These are phyloP conservation scores for Lobosporangium transversale DNA, from an alignment of 192 early-diverging fungal genomes.

Conservation along the genomic window DNA sequence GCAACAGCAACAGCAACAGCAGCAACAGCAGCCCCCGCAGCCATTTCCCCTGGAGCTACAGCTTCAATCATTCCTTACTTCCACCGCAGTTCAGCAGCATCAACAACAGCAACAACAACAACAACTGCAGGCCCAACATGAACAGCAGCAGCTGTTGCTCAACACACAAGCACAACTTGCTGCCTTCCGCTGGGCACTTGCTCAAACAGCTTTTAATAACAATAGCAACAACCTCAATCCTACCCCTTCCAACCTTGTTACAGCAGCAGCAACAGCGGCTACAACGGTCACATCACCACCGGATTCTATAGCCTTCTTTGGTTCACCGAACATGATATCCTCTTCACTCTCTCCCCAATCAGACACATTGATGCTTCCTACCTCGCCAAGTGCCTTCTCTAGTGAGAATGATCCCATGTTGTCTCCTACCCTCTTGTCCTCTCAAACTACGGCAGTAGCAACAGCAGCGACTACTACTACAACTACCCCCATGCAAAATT, in stretches of 20 bases:
- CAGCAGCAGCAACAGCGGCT: background rate
- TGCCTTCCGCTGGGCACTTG: slow-evolving; percentile 35
- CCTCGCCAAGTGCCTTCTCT: slow-evolving; percentile 38
- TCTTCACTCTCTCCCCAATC: slow-evolving; percentile 39
- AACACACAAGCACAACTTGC: slow-evolving; percentile 44
- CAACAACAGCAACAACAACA: slow-evolving; percentile 37
- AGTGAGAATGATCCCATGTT: slow-evolving; percentile 33
- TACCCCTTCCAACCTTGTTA: background rate
- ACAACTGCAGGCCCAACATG: slow-evolving; percentile 35
- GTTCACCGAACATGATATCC: slow-evolving; percentile 43
- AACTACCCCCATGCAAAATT: background rate
- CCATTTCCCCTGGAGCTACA: slow-evolving; percentile 6
- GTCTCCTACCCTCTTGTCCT: slow-evolving; percentile 26
- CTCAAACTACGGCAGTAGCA: slow-evolving; percentile 1
- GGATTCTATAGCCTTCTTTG: slow-evolving; percentile 46
- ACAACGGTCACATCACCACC: slow-evolving; percentile 38
- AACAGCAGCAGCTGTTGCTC: slow-evolving; percentile 40
- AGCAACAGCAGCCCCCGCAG: slow-evolving; percentile 22
- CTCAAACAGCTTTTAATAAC: slow-evolving; percentile 11
- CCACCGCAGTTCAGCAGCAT: slow-evolving; percentile 40
- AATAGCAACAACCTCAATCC: slow-evolving; percentile 14
- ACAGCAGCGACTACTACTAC: background rate
- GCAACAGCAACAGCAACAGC: slow-evolving; percentile 32
- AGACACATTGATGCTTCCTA: slow-evolving; percentile 42
- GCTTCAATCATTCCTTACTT: slow-evolving; percentile 39